Base-by-base conservation (phyloP, 257 asterid genomes). In the Fraxinus anomala region DNA sequence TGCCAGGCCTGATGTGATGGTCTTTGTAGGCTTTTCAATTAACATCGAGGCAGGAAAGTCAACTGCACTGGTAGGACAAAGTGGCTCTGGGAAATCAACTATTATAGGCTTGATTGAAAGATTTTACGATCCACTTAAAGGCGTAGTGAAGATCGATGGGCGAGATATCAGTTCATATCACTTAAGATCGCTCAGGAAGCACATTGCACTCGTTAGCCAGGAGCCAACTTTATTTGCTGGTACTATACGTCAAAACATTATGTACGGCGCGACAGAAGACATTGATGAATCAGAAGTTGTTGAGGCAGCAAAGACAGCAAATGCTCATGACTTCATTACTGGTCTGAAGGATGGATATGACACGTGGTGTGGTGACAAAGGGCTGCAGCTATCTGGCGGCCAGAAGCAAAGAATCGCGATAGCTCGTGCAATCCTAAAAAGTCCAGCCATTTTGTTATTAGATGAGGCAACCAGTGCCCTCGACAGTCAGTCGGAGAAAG, bases 401-500 rank as follows among this genome's bases (percentile, higher is more conserved):
- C 98, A 94, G 81, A 94, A 94, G 80, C 98, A 94, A 80, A 74
- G 97, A 12, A 91, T 94, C 16, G 97, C 97, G 0, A 94, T 94
- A 0, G 96, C 97, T 0, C 86, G 98, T 1, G 97, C 97, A 51
- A 87, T 92, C 33, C 56, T 90, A 34, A 94, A 90, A 51, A 90
- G 91, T n/a, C 97, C 97, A 0, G 85, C 88, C 3, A 86, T 94
- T 1, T 63, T 94, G 82, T 49, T 94, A 61, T 79, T 92, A 4
- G 97, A 92, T 68, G 98, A 94, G 84, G 98, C 97, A 0, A 92
- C 97, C 0, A 94, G 98, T 63, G 98, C 98, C 1, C 81, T 94
- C 33, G 98, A 94, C 78, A 87, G 94, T 0, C 92, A 84, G 8
- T 92, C 96, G 1, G 97, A 94, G 87, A 92, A 90, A 73, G 89